phyloP scores from a whole-genome alignment of 179 eudicot genomes.

The Patellifolia procumbens region DNA sequence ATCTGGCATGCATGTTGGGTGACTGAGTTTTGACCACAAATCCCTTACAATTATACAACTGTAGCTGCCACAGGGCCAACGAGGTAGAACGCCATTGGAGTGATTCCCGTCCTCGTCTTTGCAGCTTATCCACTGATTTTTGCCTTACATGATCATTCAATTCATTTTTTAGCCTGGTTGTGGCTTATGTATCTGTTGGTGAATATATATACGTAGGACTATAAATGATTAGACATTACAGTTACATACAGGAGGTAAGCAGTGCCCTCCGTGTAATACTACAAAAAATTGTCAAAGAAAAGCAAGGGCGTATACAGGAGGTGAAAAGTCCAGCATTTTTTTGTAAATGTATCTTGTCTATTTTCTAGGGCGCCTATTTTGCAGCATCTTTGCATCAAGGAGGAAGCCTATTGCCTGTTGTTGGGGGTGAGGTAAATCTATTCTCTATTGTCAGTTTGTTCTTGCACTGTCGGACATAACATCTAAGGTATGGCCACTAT shows the following conservation, averaged over 20 bases:
- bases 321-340: constrained; percentile 8
- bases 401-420: constrained; percentile 9
- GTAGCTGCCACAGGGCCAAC: constrained; percentile 15
- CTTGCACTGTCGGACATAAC: neutral
- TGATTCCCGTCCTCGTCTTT: neutral
- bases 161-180: constrained; percentile 26
- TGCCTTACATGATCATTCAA: constrained; percentile 25
- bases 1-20: constrained; percentile 83
- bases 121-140: constrained; percentile 22
- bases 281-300: neutral
- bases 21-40: constrained; percentile 18
- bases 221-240: neutral
- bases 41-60: neutral
- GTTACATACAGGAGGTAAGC: constrained; percentile 13
- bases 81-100: constrained; percentile 12
- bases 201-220: neutral
- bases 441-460: neutral
- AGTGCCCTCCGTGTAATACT: constrained; percentile 17
- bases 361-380: constrained; percentile 6
- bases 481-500: too few species aligned
- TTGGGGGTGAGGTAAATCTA: constrained; percentile 10
- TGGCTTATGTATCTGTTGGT: constrained; percentile 26
- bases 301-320: constrained; percentile 10
- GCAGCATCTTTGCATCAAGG: constrained; percentile 1
- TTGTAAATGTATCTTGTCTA: constrained; percentile 13